Conservation (phyloP, 2,329 filamentous ascomycete species). For the Colletotrichum sp. region DNA sequence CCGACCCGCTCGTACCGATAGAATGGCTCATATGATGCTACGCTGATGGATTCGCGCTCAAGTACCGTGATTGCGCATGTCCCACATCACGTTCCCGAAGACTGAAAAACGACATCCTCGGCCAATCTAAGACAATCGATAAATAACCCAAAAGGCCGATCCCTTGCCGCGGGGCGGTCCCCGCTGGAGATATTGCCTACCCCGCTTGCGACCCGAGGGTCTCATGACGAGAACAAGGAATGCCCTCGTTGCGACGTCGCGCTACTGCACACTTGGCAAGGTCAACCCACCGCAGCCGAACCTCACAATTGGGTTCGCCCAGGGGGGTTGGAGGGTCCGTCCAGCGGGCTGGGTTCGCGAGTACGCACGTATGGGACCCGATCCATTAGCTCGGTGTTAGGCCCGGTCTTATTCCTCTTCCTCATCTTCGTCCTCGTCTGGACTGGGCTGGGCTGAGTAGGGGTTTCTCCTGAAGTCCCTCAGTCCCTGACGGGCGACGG, state of each 20-base stretch:
- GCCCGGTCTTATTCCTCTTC: background rate
- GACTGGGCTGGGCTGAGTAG: background rate
- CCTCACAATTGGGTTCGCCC: conserved; percentile 15
- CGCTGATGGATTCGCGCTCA: background rate
- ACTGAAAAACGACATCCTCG: background rate
- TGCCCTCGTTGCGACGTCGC: background rate
- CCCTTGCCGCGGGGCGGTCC: background rate
- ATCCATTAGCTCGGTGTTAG: conserved; percentile 7
- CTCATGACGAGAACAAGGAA: conserved; percentile 10
- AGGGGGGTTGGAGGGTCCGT: background rate
- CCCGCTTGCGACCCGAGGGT: conserved; percentile 6
- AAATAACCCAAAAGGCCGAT: background rate
- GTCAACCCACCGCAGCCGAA: background rate
- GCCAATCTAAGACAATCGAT: conserved; percentile 1
- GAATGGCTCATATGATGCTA: background rate
- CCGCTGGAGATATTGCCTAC: conserved; percentile 13
- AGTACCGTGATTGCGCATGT: background rate
- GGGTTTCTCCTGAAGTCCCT: background rate
- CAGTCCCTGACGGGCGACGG: background rate
- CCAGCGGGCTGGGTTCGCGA: conserved; percentile 1
- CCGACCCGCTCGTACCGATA: background rate
- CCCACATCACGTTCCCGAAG: background rate
- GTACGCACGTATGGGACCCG: conserved; percentile 3
- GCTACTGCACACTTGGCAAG: conserved; percentile 16
- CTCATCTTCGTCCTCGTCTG: background rate